These are phyloP conservation scores for Hymenoscyphus albidus DNA, from an alignment of 2,329 filamentous ascomycete genomes.

Conservation along the genomic window DNA sequence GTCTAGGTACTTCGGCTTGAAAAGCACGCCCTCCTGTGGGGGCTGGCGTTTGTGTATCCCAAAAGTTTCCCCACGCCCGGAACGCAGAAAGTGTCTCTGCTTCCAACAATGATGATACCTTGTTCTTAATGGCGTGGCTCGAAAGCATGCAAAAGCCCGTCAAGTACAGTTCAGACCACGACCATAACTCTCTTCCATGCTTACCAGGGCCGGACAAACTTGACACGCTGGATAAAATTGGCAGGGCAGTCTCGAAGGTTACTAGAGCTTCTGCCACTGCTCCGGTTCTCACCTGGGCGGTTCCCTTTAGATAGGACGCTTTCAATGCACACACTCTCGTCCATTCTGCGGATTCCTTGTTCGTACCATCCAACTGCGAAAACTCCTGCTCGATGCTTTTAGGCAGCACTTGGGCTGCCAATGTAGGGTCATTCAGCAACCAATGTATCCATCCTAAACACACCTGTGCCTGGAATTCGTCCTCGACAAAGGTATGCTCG, in stretches of 20 bases:
- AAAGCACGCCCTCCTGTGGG: slow-evolving; percentile 55
- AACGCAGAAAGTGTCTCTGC: slow-evolving; percentile 53
- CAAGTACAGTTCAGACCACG: slow-evolving; percentile 76
- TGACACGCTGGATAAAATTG: slow-evolving; percentile 55
- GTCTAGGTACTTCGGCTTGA: slow-evolving; percentile 55
- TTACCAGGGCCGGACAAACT: slow-evolving; percentile 36
- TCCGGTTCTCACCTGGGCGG: slow-evolving; percentile 49
- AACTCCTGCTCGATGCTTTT: slow-evolving; percentile 55
- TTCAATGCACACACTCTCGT: slow-evolving; percentile 79
- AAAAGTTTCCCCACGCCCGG: slow-evolving; percentile 68
- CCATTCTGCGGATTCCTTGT: slow-evolving; percentile 62
- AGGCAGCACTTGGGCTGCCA: slow-evolving; percentile 60
- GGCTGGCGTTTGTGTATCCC: slow-evolving; percentile 46
- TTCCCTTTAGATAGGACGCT: slow-evolving; percentile 72
- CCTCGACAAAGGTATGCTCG: slow-evolving; percentile 51
- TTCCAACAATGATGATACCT: slow-evolving; percentile 48
- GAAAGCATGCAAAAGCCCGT: slow-evolving; percentile 71
- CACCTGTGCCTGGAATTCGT: slow-evolving; percentile 73
- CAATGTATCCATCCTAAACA: slow-evolving; percentile 85
- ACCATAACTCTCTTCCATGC: slow-evolving; percentile 61
- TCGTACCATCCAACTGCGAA: slow-evolving; percentile 48
- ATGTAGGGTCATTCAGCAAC: slow-evolving; percentile 64
- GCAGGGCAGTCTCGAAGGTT: slow-evolving; percentile 63
- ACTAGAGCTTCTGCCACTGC: slow-evolving; percentile 56
- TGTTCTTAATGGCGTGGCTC: slow-evolving; percentile 54